phyloP scores from a whole-genome alignment of 768 basidiomycete species.

The Cantharellus cinnabarinus region DNA sequence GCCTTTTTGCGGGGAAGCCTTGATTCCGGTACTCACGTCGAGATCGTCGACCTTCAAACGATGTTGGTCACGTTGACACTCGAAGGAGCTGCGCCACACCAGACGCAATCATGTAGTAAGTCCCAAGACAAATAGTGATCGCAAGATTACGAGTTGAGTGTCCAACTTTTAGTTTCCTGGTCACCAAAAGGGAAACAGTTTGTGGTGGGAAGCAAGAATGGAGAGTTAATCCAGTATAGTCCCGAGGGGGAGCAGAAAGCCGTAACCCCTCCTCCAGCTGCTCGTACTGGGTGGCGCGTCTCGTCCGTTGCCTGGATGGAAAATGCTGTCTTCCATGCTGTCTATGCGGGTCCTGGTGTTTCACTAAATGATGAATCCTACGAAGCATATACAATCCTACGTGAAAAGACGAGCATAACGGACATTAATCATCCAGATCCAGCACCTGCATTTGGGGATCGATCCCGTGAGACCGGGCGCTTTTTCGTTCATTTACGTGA shows the following conservation, averaged over 20 bases:
- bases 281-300: slow-evolving; percentile 1
- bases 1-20: slow-evolving; percentile 2
- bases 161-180: slow-evolving; percentile 4
- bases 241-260: slow-evolving; percentile 4
- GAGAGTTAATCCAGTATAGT: slow-evolving; percentile 4
- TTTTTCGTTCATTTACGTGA: slow-evolving; percentile 3
- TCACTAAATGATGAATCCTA: slow-evolving; percentile 1
- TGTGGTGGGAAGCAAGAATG: slow-evolving; percentile 2
- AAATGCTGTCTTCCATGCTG: slow-evolving; percentile 4
- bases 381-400: slow-evolving; percentile 1
- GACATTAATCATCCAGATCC: slow-evolving; percentile 6
- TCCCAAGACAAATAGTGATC: not conserved
- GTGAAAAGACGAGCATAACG: slow-evolving; percentile 1
- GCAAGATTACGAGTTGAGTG: not conserved
- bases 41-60: slow-evolving; percentile 4
- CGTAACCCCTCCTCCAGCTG: not conserved
- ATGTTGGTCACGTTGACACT: not conserved
- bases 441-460: slow-evolving; percentile 5
- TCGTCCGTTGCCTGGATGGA: slow-evolving; percentile 6
- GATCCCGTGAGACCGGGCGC: slow-evolving; percentile 5
- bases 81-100: not conserved
- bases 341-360: slow-evolving; percentile 2
- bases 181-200: slow-evolving; percentile 8
- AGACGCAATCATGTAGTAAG: not conserved
- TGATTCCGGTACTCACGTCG: slow-evolving; percentile 1